Evolutionary conservation across 2,329 filamentous ascomycete species (phyloP).

Genomic region (Paradendryphiella salina): DNA sequence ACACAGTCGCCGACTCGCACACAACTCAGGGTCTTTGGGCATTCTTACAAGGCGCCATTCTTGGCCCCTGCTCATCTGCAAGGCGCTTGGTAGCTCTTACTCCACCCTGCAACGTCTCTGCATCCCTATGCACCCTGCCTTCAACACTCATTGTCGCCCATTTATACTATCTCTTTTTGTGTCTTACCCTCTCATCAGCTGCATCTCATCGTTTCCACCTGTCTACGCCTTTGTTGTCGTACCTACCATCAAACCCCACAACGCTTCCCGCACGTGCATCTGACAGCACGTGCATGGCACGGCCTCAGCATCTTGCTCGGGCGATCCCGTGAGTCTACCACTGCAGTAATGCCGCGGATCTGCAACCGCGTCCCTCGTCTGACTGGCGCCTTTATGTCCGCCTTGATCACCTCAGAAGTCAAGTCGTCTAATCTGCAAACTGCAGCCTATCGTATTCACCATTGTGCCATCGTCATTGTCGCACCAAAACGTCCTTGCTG

Average conservation of each 20-base stretch:
- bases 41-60: constrained; percentile 7
- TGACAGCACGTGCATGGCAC: constrained; percentile 9
- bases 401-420: constrained; percentile 34
- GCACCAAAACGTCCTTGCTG: constrained; percentile 15
- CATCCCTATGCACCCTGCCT: constrained; percentile 2
- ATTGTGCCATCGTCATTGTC: constrained; percentile 12
- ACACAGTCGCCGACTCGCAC: background rate
- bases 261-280: background rate
- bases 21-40: background rate
- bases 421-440: constrained; percentile 26
- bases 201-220: background rate
- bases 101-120: constrained; percentile 14
- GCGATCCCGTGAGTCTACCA: constrained; percentile 34
- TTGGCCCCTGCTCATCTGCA: constrained; percentile 17
- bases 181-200: too few relatives aligned
- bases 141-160: background rate
- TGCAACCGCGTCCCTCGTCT: constrained; percentile 22
- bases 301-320: constrained; percentile 17
- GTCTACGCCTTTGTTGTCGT: background rate
- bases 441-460: constrained; percentile 14
- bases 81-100: constrained; percentile 11
- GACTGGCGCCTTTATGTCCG: constrained; percentile 17
- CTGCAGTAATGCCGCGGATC: constrained; percentile 14
- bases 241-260: background rate
- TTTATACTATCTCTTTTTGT: background rate